Conservation (phyloP, 1,284 basidiomycete species). For the Filobasidium uniguttulatum region DNA sequence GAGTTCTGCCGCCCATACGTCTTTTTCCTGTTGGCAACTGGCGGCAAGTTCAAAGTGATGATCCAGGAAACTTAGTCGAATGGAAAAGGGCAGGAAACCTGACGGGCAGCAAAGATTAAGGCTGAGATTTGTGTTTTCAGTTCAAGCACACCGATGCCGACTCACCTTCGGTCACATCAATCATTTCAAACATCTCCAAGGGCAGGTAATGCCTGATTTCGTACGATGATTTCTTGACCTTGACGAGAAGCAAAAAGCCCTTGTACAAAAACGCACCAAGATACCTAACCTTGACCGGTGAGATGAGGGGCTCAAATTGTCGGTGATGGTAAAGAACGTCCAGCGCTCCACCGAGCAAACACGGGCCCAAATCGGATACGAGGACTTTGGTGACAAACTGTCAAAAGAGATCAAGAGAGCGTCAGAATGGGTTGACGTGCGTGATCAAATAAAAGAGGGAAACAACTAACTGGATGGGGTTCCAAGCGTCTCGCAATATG, state of each 20-base stretch:
- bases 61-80: constrained; percentile 51
- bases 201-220: constrained; percentile 78
- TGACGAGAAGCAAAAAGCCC: constrained; percentile 72
- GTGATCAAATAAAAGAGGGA: neutral
- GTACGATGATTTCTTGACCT: constrained; percentile 69
- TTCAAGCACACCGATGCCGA: constrained; percentile 7
- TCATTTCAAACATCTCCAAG: constrained; percentile 53
- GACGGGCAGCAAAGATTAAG: neutral
- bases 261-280: constrained; percentile 74
- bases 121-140: neutral
- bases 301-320: constrained; percentile 28
- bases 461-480: constrained; percentile 23
- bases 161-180: constrained; percentile 56
- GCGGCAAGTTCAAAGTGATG: constrained; percentile 73
- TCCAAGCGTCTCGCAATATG: constrained; percentile 50
- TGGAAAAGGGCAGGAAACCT: constrained; percentile 66
- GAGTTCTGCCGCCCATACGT: constrained; percentile 62
- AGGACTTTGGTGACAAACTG: constrained; percentile 40
- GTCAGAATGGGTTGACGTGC: neutral
- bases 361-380: constrained; percentile 54
- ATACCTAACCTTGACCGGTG: constrained; percentile 61
- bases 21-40: constrained; percentile 62
- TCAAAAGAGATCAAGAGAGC: neutral
- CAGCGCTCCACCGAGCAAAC: constrained; percentile 61
- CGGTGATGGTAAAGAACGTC: constrained; percentile 62